Base-by-base conservation (phyloP, 106 monocot genomes). In the Acorus calamus region DNA sequence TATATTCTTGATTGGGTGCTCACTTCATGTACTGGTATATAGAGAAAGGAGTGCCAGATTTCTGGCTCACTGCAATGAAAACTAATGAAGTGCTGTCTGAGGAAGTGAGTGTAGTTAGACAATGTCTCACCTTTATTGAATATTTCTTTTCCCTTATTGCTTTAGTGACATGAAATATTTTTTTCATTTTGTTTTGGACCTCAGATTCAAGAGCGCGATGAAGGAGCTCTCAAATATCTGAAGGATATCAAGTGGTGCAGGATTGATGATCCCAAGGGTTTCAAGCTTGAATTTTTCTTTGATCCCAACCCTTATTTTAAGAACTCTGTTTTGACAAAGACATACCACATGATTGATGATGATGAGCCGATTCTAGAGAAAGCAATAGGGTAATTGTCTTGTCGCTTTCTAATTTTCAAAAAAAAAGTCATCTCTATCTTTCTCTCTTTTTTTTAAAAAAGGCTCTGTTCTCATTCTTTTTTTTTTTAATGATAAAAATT, bases 1-100 rank as follows among this genome's bases (percentile, higher is more conserved):
- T 28, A 28, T 28, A 28, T 28, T 28, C 28, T 28, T 28, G 28
- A 28, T 28, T 28, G 28, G 28, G 28, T 28, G 28, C 28, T 28
- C 28, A 28, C 28, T 28, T 28, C 28, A 28, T 28, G 28, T 28
- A 28, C 28, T 28, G 28, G 28, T 28, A 28, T 28, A 28, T 57
- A 67, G 74, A 61, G 8, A 67, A 54, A 60, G 74, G 74, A 46
- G 74, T 74, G 5, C 74, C 74, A 0, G 54, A 67, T 14, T 74
- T 74, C 46, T 74, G 74, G 74, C 50, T 74, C 11, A 74, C 66
- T 61, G 66, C 74, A 2, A 61, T 74, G 74, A 74, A 67, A 62
- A 74, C 14, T 41, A 74, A 74, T 67, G 74, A 74, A 54, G 67
- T 74, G n/a, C 47, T 67, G 8, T 7, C 48, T 46, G 74, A 74